Evolutionary conservation across 345 rosid species (phyloP).

Genomic region (Conringia planisiliqua): DNA sequence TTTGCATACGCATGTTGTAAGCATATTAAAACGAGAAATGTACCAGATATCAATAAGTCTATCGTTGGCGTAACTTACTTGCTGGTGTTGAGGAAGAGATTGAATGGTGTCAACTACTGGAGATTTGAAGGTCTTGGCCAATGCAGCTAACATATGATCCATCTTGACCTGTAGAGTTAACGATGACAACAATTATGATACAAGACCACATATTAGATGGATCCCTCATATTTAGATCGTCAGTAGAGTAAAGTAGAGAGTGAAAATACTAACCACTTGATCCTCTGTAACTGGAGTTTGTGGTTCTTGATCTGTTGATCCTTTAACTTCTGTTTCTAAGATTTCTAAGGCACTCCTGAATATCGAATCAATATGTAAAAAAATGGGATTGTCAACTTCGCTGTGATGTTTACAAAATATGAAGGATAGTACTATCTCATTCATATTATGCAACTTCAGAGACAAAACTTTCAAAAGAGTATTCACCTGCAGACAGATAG

Average conservation of each 20-base stretch:
- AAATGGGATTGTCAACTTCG: background rate
- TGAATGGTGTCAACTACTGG: constrained; percentile 80
- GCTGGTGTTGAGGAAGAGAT: constrained; percentile 96
- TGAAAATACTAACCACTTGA: constrained; percentile 38
- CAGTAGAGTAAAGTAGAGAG: background rate
- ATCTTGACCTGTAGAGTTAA: constrained; percentile 58
- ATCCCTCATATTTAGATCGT: background rate
- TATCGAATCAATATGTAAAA: background rate
- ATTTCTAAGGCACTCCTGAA: constrained; percentile 78
- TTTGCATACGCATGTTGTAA: background rate
- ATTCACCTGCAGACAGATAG: constrained; percentile 77
- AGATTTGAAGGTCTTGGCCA: constrained; percentile 79
- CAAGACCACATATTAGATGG: background rate
- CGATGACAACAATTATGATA: background rate
- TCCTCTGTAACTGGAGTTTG: constrained; percentile 27
- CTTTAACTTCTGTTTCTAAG: constrained; percentile 65
- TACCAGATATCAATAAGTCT: background rate
- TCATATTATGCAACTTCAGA: background rate
- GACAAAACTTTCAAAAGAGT: background rate
- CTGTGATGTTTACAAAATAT: background rate
- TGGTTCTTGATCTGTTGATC: constrained; percentile 29
- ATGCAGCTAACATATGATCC: constrained; percentile 77
- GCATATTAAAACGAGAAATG: background rate
- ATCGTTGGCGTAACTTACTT: constrained; percentile 46
- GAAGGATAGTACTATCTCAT: background rate